Evolutionary conservation across 2,329 filamentous ascomycete genomes (phyloP).

Genomic region (Orbilia ellipsospora): DNA sequence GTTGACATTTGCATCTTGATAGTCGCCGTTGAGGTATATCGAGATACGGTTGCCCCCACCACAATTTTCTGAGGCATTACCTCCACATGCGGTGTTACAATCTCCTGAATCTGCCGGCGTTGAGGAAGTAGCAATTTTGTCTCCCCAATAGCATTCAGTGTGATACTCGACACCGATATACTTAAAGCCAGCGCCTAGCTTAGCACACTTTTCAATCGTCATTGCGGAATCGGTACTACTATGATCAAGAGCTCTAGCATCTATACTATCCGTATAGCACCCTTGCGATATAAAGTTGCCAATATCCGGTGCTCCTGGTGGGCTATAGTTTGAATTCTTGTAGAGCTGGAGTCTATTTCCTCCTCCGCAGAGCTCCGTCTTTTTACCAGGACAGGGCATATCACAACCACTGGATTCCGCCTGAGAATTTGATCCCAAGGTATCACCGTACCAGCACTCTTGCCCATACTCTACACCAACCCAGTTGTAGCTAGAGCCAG

Average conservation of each 20-base stretch:
- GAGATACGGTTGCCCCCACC: slow-evolving; percentile 31
- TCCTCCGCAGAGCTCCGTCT: slow-evolving; percentile 22
- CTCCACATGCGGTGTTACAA: slow-evolving; percentile 27
- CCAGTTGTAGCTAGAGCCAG: slow-evolving; percentile 60
- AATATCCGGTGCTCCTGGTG: slow-evolving; percentile 18
- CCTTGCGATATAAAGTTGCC: slow-evolving; percentile 18
- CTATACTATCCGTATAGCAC: slow-evolving; percentile 36
- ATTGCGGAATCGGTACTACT: slow-evolving; percentile 18
- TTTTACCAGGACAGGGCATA: slow-evolving; percentile 27
- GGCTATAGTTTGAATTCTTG: slow-evolving; percentile 19
- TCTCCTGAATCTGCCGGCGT: slow-evolving; percentile 15
- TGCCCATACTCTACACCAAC: slow-evolving; percentile 63
- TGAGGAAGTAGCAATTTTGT: slow-evolving; percentile 53
- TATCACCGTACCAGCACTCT: slow-evolving; percentile 64
- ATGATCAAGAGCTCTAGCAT: slow-evolving; percentile 14
- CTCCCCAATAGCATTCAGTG: slow-evolving; percentile 63
- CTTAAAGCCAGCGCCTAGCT: slow-evolving; percentile 59
- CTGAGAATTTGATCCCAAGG: slow-evolving; percentile 12
- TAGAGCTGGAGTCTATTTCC: slow-evolving; percentile 33
- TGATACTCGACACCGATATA: slow-evolving; percentile 63
- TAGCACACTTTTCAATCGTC: slow-evolving; percentile 30
- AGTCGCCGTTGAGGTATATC: slow-evolving; percentile 3
- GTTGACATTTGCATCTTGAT: neutral
- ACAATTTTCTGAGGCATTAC: slow-evolving; percentile 21
- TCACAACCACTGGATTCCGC: slow-evolving; percentile 30